These are phyloP conservation scores for Staphylotrichum tortipilum DNA, from an alignment of 495 filamentous ascomycete species.

Conservation along the genomic window DNA sequence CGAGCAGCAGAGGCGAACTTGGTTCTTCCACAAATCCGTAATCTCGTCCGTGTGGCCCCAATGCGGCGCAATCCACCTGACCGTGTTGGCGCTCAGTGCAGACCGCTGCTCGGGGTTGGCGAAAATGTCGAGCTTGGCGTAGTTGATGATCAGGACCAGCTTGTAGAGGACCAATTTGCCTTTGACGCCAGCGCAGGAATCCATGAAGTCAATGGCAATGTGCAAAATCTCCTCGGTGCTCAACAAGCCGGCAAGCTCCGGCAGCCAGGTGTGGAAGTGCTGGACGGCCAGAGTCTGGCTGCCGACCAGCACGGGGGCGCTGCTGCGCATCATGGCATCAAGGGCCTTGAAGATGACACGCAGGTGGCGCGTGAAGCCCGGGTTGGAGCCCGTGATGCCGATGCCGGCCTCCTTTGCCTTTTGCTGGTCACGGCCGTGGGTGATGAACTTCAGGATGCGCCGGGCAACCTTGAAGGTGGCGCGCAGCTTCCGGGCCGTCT, in stretches of 20 bases:
- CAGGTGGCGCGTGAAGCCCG: constrained; percentile 75
- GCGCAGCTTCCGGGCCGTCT: constrained; percentile 73
- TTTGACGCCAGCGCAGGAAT: constrained; percentile 78
- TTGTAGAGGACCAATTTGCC: constrained; percentile 94
- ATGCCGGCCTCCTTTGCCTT: constrained; percentile 82
- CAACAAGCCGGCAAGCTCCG: constrained; percentile 71
- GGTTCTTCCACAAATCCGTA: constrained; percentile 81
- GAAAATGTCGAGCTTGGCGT: constrained; percentile 72
- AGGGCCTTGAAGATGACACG: constrained; percentile 82
- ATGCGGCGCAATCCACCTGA: constrained; percentile 86
- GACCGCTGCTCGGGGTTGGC: constrained; percentile 62
- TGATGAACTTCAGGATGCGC: constrained; percentile 90
- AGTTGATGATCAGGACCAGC: constrained; percentile 83
- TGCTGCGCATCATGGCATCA: constrained; percentile 78
- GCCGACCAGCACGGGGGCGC: constrained; percentile 75
- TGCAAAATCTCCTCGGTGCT: constrained; percentile 77
- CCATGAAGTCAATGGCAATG: constrained; percentile 86
- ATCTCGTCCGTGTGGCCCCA: constrained; percentile 72
- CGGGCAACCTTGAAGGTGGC: constrained; percentile 92
- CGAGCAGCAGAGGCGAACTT: constrained; percentile 85
- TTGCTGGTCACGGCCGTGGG: constrained; percentile 79
- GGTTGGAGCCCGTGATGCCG: constrained; percentile 67
- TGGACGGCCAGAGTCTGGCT: constrained; percentile 94
- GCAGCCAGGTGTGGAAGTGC: constrained; percentile 94
- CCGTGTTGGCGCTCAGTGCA: constrained; percentile 68